Evolutionary conservation across 1,139 yeast genomes (phyloP).

Genomic region (Ashbya aceris): DNA sequence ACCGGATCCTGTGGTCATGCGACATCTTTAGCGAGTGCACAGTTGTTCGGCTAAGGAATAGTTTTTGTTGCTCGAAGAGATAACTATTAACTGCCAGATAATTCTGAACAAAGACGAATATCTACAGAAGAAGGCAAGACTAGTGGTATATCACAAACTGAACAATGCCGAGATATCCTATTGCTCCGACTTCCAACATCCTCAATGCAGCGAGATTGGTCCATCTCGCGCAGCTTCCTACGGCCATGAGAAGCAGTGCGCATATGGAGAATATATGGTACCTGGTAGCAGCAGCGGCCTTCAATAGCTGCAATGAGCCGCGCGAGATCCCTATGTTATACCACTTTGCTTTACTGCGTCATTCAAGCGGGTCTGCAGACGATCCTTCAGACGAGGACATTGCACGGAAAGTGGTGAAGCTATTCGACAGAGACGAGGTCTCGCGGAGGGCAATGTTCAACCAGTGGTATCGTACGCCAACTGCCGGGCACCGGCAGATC

Average conservation of each 20-base stretch:
- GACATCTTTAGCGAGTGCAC: neutral
- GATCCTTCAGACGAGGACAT: slow-evolving; percentile 20
- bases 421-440: slow-evolving; percentile 10
- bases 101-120: too few species aligned
- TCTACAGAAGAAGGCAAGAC: too few species aligned
- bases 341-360: slow-evolving; percentile 60
- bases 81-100: too few species aligned
- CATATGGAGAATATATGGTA: slow-evolving; percentile 58
- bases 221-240: too few species aligned
- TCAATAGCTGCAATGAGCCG: slow-evolving; percentile 75
- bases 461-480: slow-evolving; percentile 18
- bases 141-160: too few species aligned
- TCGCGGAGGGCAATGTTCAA: slow-evolving; percentile 10
- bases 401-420: slow-evolving; percentile 16
- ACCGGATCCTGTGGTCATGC: slow-evolving; percentile 34
- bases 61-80: too few species aligned
- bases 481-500: slow-evolving; percentile 25
- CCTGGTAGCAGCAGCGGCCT: slow-evolving; percentile 67
- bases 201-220: too few species aligned
- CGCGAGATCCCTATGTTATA: slow-evolving; percentile 68
- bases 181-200: too few species aligned
- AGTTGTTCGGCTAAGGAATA: too few species aligned
- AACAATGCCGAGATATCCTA: too few species aligned
- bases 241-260: slow-evolving; percentile 23
- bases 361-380: slow-evolving; percentile 30